Percentiles rank a stretch among this genome's conserved stretches.
Evolutionary conservation across 177 flowering plant species (phyloP).

Genomic region (Telopea speciosissima): DNA sequence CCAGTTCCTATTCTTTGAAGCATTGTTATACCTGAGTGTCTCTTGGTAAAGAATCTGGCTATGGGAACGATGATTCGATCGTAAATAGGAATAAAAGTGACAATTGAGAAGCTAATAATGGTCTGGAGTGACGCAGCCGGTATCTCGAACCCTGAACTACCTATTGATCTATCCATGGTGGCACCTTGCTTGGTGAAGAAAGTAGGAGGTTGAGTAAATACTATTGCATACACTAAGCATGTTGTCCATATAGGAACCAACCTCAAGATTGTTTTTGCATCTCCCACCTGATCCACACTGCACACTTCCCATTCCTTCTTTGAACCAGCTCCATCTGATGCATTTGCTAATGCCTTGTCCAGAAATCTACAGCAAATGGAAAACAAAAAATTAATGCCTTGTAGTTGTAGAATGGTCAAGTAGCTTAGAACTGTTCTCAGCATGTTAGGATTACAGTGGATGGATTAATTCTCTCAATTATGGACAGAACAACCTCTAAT

Average conservation of each 20-base stretch:
- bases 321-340: slow-evolving; percentile 9
- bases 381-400: background rate
- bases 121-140: slow-evolving; percentile 42
- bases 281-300: slow-evolving; percentile 32
- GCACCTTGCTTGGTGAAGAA: slow-evolving; percentile 48
- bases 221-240: slow-evolving; percentile 34
- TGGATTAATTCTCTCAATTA: too few species aligned
- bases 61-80: slow-evolving; percentile 36
- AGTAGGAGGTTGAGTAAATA: slow-evolving; percentile 32
- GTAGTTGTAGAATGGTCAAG: too few species aligned
- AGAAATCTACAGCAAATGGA: slow-evolving; percentile 15
- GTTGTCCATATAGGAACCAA: slow-evolving; percentile 40
- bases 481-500: too few species aligned
- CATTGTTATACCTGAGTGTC: slow-evolving; percentile 35
- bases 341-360: slow-evolving; percentile 12
- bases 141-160: slow-evolving; percentile 19
- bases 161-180: slow-evolving; percentile 38
- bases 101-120: slow-evolving; percentile 24
- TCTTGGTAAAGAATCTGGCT: slow-evolving; percentile 21
- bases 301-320: slow-evolving; percentile 17
- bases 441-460: too few species aligned
- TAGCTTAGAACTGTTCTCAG: too few species aligned
- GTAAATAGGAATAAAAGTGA: slow-evolving; percentile 29
- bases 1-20: slow-evolving; percentile 45
- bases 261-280: slow-evolving; percentile 29